Conservation (phyloP, 768 basidiomycete species). For the Amyloporia xantha region DNA sequence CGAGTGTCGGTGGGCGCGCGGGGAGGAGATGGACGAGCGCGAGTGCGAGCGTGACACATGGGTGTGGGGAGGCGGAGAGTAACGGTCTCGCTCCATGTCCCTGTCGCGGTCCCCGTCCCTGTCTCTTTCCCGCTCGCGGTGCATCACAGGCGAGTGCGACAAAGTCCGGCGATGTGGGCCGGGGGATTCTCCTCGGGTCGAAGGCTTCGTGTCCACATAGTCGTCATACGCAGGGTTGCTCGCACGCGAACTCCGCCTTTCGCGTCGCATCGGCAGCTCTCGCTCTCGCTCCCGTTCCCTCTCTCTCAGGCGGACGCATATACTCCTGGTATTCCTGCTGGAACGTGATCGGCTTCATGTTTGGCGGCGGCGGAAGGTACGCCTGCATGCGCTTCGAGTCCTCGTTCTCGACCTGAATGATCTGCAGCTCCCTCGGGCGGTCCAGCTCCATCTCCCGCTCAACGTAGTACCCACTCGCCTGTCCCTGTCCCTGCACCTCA, state of each 20-base stretch:
- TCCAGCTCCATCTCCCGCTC: constrained; percentile 12
- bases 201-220: constrained; percentile 3
- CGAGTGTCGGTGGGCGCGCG: constrained; percentile 23
- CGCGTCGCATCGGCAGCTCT: constrained; percentile 8
- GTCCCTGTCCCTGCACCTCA: constrained; percentile 10
- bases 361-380: constrained; percentile 9
- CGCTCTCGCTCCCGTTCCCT: too few relatives aligned
- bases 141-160: constrained; percentile 23
- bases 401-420: constrained; percentile 21
- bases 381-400: constrained; percentile 12
- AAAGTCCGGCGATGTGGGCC: constrained; percentile 13
- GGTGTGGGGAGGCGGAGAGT: constrained; percentile 10
- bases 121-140: constrained; percentile 20
- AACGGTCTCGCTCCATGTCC: constrained; percentile 19
- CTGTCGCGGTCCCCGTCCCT: constrained; percentile 4
- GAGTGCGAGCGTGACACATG: constrained; percentile 11
- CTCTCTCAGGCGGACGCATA: constrained; percentile 7
- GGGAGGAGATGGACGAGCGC: constrained; percentile 13
- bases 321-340: constrained; percentile 20
- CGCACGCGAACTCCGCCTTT: constrained; percentile 14
- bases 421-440: constrained; percentile 19
- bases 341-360: constrained; percentile 20
- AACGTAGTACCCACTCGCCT: constrained; percentile 9
- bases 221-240: constrained; percentile 15
- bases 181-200: constrained; percentile 7